Base-by-base conservation (phyloP, 2,329 filamentous ascomycete genomes). In the Cercospora zeae-maydis region DNA sequence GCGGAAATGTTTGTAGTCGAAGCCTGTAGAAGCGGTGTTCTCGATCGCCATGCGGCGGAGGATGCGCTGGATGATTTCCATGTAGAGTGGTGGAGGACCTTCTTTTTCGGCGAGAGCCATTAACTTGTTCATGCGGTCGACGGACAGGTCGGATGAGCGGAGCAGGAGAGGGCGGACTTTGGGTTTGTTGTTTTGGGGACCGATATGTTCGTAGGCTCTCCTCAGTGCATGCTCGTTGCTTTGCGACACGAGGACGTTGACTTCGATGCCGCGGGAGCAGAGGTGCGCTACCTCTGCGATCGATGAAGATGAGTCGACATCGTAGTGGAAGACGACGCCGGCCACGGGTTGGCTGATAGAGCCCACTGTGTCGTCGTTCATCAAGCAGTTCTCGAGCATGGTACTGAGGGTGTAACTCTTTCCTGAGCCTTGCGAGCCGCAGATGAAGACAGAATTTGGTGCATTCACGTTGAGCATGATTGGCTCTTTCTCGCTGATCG, bases 381-480 rank as follows among this genome's bases (percentile, higher is more conserved):
- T 74, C 0, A 89, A 75, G 36, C 82, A 86, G 65, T 84, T 86
- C 69, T 89, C 84, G 0, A 88, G 75, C 53, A 88, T 75, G 67
- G 82, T 85, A 0, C 83, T 82, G 1, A 86, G 75, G 0, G 85
- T 87, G 62, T 88, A 83, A 19, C 81, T 84, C 68, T 88, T 88
- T 0, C 86, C 86, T 45, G 63, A 67, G 13, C 65, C 86, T 68
- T 88, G 85, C 1, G 82, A 82, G 1, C 86, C 86, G 63, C 86
- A 88, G 19, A 88, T 83, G 70, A 88, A 88, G 0, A 80, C 77
- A 0, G 84, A 86, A 66, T 80, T 84, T 0, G 86, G 85, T 0
- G 79, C 77, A 27, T 84, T 80, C 1, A 81, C 81, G 66, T 87
- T 87, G 16, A 82, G 69, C 27, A 82, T 78, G 1, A 84, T 66